Base-by-base conservation (phyloP, 148 eudicot genomes). In the Fallopia convolvulus region DNA sequence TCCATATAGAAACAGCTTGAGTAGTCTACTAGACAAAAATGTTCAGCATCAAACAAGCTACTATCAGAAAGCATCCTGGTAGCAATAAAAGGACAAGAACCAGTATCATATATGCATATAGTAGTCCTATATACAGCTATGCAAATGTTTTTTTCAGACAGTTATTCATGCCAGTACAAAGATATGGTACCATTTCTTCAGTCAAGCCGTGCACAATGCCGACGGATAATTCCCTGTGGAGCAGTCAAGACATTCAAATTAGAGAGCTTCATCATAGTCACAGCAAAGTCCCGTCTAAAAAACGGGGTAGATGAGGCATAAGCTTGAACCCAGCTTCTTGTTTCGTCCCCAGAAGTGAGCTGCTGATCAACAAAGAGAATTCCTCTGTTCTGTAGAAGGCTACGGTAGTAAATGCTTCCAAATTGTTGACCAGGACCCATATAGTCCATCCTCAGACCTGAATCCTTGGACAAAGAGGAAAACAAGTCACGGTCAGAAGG, bases 221-320 rank as follows among this genome's bases (percentile, higher is more conserved):
- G 74, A 39, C 91, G 83, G 66, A 90, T 80, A 76, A 83, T 81
- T 50, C 90, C 89, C 79, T 39, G 80, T 32, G 86, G 85, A 11
- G 83, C 75, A 78, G 86, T 86, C 49, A 85, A 77, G 50, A 84
- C 85, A 46, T 81, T 61, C 36, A 83, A 76, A 72, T 83, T 81
- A 14, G 90, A 88, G 33, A 90, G 88, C 82, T 88, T 90, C 82
- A 88, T 88, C 94, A 87, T 90, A 53, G 83, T 80, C 26, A 72
- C 52, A 32, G 87, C 82, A 79, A 90, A 90, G 72, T 90, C 88
- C 79, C 60, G 75, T 32, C 72, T 83, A 70, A 88, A 90, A 72
- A 87, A 73, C n/a, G 78, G 32, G 48, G 79, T 76, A 72, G 87
- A 86, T 0, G 89, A 81, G 50, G 92, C 91, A 79, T 90, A 90